phyloP scores from a whole-genome alignment of 345 rosid genomes.

The Kandelia obovata region DNA sequence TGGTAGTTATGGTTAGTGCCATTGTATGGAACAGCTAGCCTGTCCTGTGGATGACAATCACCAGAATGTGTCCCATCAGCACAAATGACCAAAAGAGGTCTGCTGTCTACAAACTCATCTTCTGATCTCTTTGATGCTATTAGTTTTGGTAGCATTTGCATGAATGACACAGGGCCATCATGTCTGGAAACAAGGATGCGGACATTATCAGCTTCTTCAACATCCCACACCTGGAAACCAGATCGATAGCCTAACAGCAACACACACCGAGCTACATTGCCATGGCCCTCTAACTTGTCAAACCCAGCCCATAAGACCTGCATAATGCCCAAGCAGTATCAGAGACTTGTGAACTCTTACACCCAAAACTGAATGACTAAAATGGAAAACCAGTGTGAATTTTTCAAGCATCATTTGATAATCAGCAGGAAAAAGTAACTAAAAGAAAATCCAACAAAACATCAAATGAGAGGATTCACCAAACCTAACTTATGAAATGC shows the following conservation, averaged over 20 bases:
- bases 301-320: conserved; percentile 96
- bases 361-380: not conserved
- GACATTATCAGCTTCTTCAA: conserved; percentile 81
- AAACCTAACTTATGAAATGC: too few relatives aligned
- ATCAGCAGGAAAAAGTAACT: not conserved
- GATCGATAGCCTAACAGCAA: conserved; percentile 75
- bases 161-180: conserved; percentile 73
- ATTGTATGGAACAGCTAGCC: conserved; percentile 30
- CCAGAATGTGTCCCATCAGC: conserved; percentile 50
- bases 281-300: conserved; percentile 73
- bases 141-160: conserved; percentile 85
- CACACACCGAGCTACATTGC: conserved; percentile 46
- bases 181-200: conserved; percentile 63
- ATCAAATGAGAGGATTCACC: not conserved
- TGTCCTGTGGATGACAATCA: conserved; percentile 37
- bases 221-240: conserved; percentile 98
- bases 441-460: not conserved
- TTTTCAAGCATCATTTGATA: not conserved
- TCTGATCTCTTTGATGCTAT: conserved; percentile 27
- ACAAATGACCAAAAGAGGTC: conserved; percentile 78
- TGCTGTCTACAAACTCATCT: conserved; percentile 51
- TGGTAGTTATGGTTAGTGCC: conserved; percentile 35
- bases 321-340: conserved; percentile 13
- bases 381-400: not conserved
- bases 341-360: conserved; percentile 1